Evolutionary conservation across 23 red algal species (phyloP).

Genomic region (Gracilaria vermiculophylla): DNA sequence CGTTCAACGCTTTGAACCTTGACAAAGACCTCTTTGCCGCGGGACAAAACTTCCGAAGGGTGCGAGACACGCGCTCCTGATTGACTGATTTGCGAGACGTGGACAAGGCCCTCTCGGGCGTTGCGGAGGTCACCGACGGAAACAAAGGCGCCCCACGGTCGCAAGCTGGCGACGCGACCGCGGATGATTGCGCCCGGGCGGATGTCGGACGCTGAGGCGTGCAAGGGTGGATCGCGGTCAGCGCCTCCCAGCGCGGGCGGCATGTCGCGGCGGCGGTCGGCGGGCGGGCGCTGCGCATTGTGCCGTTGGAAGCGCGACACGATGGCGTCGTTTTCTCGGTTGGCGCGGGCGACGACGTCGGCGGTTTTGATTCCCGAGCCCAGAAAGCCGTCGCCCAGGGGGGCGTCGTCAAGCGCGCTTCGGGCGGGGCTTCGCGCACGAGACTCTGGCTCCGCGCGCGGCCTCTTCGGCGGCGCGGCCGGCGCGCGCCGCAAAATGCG

Average conservation of each 20-base stretch:
- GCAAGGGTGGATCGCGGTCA: neutral
- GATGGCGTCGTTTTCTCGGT: slow-evolving; percentile 44
- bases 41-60: slow-evolving; percentile 54
- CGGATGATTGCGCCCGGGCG: slow-evolving; percentile 45
- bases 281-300: neutral
- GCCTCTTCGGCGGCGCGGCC: neutral
- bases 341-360: slow-evolving; percentile 10
- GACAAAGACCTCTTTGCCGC: slow-evolving; percentile 58
- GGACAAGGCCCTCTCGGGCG: slow-evolving; percentile 69
- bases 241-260: neutral
- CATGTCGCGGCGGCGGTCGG: neutral
- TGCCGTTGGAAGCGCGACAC: neutral
- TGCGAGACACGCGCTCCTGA: slow-evolving; percentile 19
- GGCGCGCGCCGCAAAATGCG: neutral
- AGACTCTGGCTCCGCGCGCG: neutral
- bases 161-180: slow-evolving; percentile 62
- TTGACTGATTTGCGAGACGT: slow-evolving; percentile 64
- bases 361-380: slow-evolving; percentile 60
- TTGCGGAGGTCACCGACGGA: slow-evolving; percentile 13
- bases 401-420: neutral
- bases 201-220: slow-evolving; percentile 10
- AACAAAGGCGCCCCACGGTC: slow-evolving; percentile 82
- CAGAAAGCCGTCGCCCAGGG: slow-evolving; percentile 29
- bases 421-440: neutral
- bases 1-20: slow-evolving; percentile 47